Base-by-base conservation (phyloP, 1,139 yeast species). In the Candida albicans region DNA sequence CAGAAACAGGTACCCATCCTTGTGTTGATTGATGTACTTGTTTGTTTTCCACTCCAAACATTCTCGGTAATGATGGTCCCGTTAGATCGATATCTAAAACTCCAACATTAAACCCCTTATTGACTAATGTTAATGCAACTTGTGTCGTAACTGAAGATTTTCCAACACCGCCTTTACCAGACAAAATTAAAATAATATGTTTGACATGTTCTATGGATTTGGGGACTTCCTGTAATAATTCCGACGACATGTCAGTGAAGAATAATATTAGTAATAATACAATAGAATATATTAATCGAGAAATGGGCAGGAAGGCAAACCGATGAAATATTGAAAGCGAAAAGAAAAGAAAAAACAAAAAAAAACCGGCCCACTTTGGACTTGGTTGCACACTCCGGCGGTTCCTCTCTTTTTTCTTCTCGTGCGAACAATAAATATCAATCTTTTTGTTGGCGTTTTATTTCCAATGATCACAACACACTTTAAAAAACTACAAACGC, bases 71-170 rank as follows among this genome's bases (percentile, higher is more conserved):
- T 1, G 98, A 90, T 0, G 99, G 99, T 0, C 99, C 99, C 0
- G 99, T 95, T 41, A 95, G 70, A 67, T 93, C 99, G 22, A 93
- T 90, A 60, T 93, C 99, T 33, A 95, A 67, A 0, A 93, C 96
- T 1, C 99, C 99, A 11, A 93, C 96, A 55, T 79, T 83, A 56
- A 65, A 80, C 1, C 96, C 95, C 58, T 79, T 70, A 28, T 75
- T 68, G 6, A 82, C 89, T 31, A 95, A 70, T 0, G 93, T 75
- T 18, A 93, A 70, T 0, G 97, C 98, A 1, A 91, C 74, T 61
- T 95, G 99, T 0, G 97, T 87, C 0, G 99, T 91, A 1, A 93
- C 91, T 0, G 97, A 89, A 5, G 96, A 88, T 61, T 93, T 93
- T 1, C 99, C 99, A 1, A 93, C 99, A 5, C 79, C 79, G 24